Evolutionary conservation across 306 rosid genomes (phyloP).

Genomic region (Rosa persica): DNA sequence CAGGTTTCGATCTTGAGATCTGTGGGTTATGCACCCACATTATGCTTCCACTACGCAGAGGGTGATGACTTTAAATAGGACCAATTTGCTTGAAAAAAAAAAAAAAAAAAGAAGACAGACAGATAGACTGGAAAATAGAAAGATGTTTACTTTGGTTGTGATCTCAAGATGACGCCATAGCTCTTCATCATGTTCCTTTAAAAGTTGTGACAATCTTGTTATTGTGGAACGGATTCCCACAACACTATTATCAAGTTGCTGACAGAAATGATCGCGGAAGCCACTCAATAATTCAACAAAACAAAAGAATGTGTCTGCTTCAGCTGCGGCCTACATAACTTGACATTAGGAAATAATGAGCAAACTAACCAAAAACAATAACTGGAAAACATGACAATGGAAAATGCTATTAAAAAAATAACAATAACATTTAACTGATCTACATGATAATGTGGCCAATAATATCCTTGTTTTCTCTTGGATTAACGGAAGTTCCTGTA

Average conservation of each 20-base stretch:
- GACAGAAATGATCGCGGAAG: constrained; percentile 92
- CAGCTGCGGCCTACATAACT: constrained; percentile 75
- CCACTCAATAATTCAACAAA: constrained; percentile 96
- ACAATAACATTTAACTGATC: background rate
- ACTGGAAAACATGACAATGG: background rate
- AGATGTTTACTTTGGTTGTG: constrained; percentile 77
- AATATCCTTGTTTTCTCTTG: background rate
- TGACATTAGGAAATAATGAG: constrained; percentile 34
- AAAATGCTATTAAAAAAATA: background rate
- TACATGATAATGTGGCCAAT: background rate
- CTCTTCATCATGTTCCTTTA: constrained; percentile 95
- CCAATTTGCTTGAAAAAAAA: too few relatives aligned
- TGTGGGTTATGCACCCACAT: background rate
- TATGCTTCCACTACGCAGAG: background rate
- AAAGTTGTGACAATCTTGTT: constrained; percentile 80
- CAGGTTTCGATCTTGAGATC: background rate
- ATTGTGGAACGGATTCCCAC: constrained; percentile 99
- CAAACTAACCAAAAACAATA: constrained; percentile 20
- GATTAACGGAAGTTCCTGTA: background rate
- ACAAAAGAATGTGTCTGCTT: constrained; percentile 98
- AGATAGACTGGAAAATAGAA: background rate
- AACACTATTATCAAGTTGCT: constrained; percentile 97
- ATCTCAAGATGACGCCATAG: constrained; percentile 99
- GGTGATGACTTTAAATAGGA: background rate
- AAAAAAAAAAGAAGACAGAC: background rate